These are phyloP conservation scores for Colletotrichum sp. DNA, from an alignment of 2,329 filamentous ascomycete species.

Conservation along the genomic window DNA sequence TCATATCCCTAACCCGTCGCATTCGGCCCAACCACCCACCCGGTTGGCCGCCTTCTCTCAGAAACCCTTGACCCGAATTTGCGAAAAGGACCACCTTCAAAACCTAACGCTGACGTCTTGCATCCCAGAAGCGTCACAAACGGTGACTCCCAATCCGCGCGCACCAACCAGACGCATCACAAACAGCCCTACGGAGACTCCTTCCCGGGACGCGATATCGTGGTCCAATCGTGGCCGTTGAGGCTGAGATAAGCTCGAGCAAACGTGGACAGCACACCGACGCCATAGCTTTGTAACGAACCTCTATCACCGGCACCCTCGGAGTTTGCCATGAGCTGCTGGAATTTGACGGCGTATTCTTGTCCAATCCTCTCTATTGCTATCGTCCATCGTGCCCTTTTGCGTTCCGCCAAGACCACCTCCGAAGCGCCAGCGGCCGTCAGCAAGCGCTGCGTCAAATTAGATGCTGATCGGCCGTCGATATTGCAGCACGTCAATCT, in stretches of 20 bases:
- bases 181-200: neutral
- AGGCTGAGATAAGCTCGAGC: conserved; percentile 3
- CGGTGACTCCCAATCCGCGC: neutral
- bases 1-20: neutral
- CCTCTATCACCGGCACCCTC: neutral
- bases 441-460: neutral
- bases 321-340: neutral
- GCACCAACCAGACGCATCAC: neutral
- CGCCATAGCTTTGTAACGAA: neutral
- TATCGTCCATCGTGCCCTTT: neutral
- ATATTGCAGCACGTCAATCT: neutral
- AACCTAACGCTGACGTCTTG: neutral
- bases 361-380: accelerated
- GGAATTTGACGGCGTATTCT: neutral
- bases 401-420: neutral
- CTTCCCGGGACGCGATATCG: neutral
- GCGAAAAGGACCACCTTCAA: neutral
- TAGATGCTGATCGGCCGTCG: accelerated
- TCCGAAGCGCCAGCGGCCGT: neutral
- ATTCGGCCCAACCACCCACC: neutral
- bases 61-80: neutral
- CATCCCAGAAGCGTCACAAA: neutral
- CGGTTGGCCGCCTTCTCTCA: neutral
- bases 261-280: neutral
- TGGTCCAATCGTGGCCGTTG: neutral